Base-by-base conservation (phyloP, 108 stramenopile species). In the Seminavis robusta region DNA sequence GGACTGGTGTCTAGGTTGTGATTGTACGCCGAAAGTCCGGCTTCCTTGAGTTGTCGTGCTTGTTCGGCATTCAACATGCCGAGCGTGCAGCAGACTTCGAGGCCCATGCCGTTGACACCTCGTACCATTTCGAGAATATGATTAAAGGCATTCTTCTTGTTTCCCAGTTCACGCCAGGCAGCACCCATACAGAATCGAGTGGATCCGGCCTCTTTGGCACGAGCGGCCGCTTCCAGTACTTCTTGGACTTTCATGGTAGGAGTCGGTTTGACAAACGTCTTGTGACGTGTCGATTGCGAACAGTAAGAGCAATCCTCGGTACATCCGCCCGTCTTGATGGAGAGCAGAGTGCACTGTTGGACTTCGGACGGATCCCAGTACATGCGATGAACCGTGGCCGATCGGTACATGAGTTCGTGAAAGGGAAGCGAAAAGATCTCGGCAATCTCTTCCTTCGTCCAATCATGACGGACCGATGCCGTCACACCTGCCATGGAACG, bases 111-210 rank as follows among this genome's bases (percentile, higher is more conserved):
- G 41, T 94, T 95, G 60, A 97, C 94, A 19, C 92, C 90, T 8
- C 67, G 42, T 19, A 98, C 96, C 95, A 98, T 96, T 20, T 97
- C 95, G 17, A 98, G 64, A 62, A 98, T 95, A 61, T 97, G 93
- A 27, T 80, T 73, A 63, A 98, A 98, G 19, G 97, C 97, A 71
- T 97, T 95, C 73, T 97, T 94, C 77, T 98, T 98, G 67, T 91
- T 91, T 7, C 97, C 97, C 48, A 98, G 72, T 66, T 97, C 95
- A 33, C 97, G 84, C 97, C 97, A 98, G 1, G 97, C 97, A 19
- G 95, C 93, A 8, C 97, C 97, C 97, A 98, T 98, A 67, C 97
- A 98, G 65, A 98, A 98, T 28, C 96, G 84, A n/a, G 96, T 95
- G 37, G 86, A 89, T 19, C 97, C 97, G 3, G 97, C 97, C 10